phyloP scores from a whole-genome alignment of 1,284 basidiomycete genomes.

The Hymenochaete sp. region DNA sequence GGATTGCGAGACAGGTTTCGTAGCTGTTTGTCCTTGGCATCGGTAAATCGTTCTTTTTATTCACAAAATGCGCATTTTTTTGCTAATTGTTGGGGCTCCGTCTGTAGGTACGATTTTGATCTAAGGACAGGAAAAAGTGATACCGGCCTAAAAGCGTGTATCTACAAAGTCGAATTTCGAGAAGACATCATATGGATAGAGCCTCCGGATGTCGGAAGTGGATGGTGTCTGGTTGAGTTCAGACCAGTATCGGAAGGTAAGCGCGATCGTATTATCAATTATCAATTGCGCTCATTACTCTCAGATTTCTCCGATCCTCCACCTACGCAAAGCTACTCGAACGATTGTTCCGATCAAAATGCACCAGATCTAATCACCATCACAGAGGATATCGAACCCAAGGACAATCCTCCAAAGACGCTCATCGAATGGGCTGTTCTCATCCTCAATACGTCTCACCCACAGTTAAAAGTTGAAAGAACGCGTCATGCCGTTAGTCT shows the following conservation, averaged over 20 bases:
- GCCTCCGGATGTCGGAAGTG: slow-evolving; percentile 43
- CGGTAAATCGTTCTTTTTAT: slow-evolving; percentile 36
- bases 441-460: slow-evolving; percentile 64
- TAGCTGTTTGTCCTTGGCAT: slow-evolving; percentile 81
- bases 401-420: slow-evolving; percentile 44
- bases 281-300: neutral
- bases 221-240: slow-evolving; percentile 69
- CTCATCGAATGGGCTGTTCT: slow-evolving; percentile 71
- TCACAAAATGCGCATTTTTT: slow-evolving; percentile 19
- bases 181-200: slow-evolving; percentile 58
- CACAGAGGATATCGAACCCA: slow-evolving; percentile 40
- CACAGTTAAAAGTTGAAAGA: slow-evolving; percentile 61
- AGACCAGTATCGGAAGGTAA: slow-evolving; percentile 76
- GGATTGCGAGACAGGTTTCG: slow-evolving; percentile 50
- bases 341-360: slow-evolving; percentile 19
- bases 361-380: slow-evolving; percentile 15
- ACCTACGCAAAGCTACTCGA: slow-evolving; percentile 23
- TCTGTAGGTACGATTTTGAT: slow-evolving; percentile 61
- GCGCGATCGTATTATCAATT: slow-evolving; percentile 11
- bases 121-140: slow-evolving; percentile 64
- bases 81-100: neutral
- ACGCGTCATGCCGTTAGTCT: slow-evolving; percentile 62
- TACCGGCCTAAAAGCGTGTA: slow-evolving; percentile 73
- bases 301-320: neutral
- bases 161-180: slow-evolving; percentile 57